These are phyloP conservation scores for Candida verbasci DNA, from an alignment of 805 yeast species.

Conservation along the genomic window DNA sequence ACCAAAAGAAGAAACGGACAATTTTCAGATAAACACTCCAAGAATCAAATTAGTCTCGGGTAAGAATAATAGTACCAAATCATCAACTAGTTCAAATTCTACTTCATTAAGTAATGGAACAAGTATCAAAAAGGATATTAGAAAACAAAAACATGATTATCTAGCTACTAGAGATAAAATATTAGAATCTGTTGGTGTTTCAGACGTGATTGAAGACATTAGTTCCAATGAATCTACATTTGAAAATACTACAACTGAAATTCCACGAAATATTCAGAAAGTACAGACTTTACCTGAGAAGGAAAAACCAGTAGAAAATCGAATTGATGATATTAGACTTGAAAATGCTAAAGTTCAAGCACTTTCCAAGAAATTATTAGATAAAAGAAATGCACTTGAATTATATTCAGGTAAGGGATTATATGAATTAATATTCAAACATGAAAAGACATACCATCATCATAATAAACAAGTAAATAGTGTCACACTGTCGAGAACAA, in stretches of 20 bases:
- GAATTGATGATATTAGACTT: not conserved
- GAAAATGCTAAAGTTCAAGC: not conserved
- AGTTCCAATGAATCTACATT: not conserved
- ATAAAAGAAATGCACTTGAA: not conserved
- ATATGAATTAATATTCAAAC: constrained; percentile 5
- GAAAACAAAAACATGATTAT: not conserved
- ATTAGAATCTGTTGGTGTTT: not conserved
- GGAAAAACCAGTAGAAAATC: not conserved
- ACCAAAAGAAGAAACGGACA: not conserved
- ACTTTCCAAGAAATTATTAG: not conserved
- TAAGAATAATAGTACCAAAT: not conserved
- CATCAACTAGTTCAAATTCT: not conserved
- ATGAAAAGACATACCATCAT: constrained; percentile 5
- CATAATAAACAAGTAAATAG: constrained; percentile 4
- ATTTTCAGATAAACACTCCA: not conserved
- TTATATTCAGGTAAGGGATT: constrained; percentile 5
- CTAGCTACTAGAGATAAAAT: constrained; percentile 1
- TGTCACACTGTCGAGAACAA: not conserved
- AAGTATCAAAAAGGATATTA: constrained; percentile 1
- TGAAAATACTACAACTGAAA: not conserved
- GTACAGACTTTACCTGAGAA: not conserved
- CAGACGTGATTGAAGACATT: not conserved
- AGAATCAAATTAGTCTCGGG: not conserved
- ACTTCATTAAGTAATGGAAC: constrained; percentile 1
- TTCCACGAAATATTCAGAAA: not conserved